These are phyloP conservation scores for Hypoxylon lenormandii DNA, from an alignment of 495 filamentous ascomycete genomes.

Conservation along the genomic window DNA sequence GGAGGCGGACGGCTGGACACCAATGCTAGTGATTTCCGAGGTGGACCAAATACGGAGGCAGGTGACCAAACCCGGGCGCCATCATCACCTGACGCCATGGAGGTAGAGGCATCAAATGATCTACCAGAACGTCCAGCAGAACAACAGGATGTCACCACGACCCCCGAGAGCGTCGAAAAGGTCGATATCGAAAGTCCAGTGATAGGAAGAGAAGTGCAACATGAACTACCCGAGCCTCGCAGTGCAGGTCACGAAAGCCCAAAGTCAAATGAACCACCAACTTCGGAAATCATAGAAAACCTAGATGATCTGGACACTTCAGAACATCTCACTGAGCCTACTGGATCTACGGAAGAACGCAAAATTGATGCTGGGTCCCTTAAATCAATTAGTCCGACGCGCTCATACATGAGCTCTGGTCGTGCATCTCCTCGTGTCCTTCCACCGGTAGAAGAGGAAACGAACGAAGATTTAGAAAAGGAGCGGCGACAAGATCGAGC, in stretches of 20 bases:
- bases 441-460: slow-evolving; percentile 59
- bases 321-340: slow-evolving; percentile 31
- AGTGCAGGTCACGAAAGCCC: slow-evolving; percentile 3
- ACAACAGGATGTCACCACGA: not conserved
- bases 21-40: slow-evolving; percentile 40
- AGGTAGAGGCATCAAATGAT: slow-evolving; percentile 6
- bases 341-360: slow-evolving; percentile 16
- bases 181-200: slow-evolving; percentile 38
- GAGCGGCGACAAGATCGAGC: slow-evolving; percentile 22
- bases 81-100: slow-evolving; percentile 11
- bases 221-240: slow-evolving; percentile 33
- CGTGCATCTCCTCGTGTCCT: slow-evolving; percentile 55
- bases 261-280: slow-evolving; percentile 22
- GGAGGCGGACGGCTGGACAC: slow-evolving; percentile 50
- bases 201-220: slow-evolving; percentile 32
- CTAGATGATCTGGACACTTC: slow-evolving; percentile 45
- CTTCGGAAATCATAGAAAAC: slow-evolving; percentile 38
- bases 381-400: slow-evolving; percentile 31
- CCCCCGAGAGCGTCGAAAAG: slow-evolving; percentile 7
- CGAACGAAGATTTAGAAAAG: slow-evolving; percentile 54
- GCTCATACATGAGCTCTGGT: slow-evolving; percentile 45
- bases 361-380: slow-evolving; percentile 19
- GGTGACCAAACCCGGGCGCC: slow-evolving; percentile 1
- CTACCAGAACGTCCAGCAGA: not conserved
- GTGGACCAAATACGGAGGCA: slow-evolving; percentile 22